These are phyloP conservation scores for Tulasnella sp. DNA, from an alignment of 768 basidiomycete species.

Conservation along the genomic window DNA sequence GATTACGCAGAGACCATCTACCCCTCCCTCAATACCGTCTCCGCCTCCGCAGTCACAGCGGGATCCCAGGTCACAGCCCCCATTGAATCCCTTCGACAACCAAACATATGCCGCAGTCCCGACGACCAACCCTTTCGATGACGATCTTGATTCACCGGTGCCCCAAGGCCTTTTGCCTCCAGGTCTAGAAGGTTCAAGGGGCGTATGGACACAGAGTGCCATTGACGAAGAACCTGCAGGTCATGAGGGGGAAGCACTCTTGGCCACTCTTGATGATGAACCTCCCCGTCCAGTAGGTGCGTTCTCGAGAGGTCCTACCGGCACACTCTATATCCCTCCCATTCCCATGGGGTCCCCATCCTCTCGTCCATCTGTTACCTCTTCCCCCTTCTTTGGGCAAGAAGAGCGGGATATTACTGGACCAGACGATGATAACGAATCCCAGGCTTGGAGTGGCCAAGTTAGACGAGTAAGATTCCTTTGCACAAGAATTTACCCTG, in stretches of 20 bases:
- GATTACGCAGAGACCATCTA: not conserved
- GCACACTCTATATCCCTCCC: not conserved
- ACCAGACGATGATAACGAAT: not conserved
- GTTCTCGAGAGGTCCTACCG: not conserved
- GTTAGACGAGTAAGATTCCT: not conserved
- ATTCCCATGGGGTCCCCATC: not conserved
- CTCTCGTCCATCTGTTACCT: not conserved
- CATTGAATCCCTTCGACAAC: slow-evolving; percentile 5
- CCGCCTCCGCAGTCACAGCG: not conserved
- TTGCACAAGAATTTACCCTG: too few relatives aligned
- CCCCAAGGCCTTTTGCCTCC: slow-evolving; percentile 10
- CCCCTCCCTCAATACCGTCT: not conserved
- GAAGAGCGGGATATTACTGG: not conserved
- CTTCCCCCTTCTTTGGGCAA: not conserved
- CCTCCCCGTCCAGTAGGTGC: slow-evolving; percentile 1
- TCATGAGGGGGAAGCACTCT: not conserved
- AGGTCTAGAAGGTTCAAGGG: not conserved
- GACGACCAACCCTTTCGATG: not conserved
- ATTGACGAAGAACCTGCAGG: not conserved
- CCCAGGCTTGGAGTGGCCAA: slow-evolving; percentile 6
- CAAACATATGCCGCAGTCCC: not conserved
- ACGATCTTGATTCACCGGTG: slow-evolving; percentile 5
- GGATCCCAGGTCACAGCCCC: not conserved
- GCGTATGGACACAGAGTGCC: not conserved
- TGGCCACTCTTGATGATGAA: slow-evolving; percentile 4